These are phyloP conservation scores for Phlebiopsis flavidoalba DNA, from an alignment of 768 basidiomycete genomes.

Conservation along the genomic window DNA sequence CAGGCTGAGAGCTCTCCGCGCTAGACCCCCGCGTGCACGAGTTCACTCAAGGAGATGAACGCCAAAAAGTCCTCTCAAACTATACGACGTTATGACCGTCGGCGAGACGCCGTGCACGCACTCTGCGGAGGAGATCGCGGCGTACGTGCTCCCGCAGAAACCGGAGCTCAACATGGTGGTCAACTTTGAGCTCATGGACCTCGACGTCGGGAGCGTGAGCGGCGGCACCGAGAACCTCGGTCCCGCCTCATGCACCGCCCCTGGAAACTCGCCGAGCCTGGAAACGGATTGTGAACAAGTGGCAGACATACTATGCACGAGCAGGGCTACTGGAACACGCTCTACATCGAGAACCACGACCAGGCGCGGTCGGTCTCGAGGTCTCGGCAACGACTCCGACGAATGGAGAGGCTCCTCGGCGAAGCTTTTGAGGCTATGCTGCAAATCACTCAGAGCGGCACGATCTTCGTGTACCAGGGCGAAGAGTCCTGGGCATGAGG, in stretches of 20 bases:
- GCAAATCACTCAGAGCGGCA: constrained; percentile 58
- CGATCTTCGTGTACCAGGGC: constrained; percentile 71
- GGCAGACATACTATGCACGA: constrained; percentile 56
- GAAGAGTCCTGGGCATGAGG: constrained; percentile 66
- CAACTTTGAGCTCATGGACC: constrained; percentile 55
- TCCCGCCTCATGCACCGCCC: constrained; percentile 36
- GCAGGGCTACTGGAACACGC: constrained; percentile 67
- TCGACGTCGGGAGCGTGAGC: constrained; percentile 39
- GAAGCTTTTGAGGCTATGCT: constrained; percentile 62
- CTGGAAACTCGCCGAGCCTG: constrained; percentile 53
- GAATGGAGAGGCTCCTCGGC: constrained; percentile 54
- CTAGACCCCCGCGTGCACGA: constrained; percentile 63
- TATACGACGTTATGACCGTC: constrained; percentile 56
- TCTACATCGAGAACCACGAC: constrained; percentile 71
- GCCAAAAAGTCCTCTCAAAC: constrained; percentile 52
- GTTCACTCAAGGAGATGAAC: constrained; percentile 64
- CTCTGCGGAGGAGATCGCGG: constrained; percentile 43
- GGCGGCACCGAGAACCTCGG: constrained; percentile 26
- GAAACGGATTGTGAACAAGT: constrained; percentile 37
- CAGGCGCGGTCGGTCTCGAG: constrained; percentile 59
- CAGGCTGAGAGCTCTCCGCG: background rate
- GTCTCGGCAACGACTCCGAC: constrained; percentile 54
- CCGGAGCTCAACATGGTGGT: constrained; percentile 66
- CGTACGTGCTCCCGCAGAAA: constrained; percentile 51
- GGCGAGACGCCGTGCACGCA: constrained; percentile 61